Percentiles rank a stretch among this genome's conserved stretches.
These are phyloP conservation scores for Inosperma sp. DNA, from an alignment of 768 basidiomycete species.

Conservation along the genomic window DNA sequence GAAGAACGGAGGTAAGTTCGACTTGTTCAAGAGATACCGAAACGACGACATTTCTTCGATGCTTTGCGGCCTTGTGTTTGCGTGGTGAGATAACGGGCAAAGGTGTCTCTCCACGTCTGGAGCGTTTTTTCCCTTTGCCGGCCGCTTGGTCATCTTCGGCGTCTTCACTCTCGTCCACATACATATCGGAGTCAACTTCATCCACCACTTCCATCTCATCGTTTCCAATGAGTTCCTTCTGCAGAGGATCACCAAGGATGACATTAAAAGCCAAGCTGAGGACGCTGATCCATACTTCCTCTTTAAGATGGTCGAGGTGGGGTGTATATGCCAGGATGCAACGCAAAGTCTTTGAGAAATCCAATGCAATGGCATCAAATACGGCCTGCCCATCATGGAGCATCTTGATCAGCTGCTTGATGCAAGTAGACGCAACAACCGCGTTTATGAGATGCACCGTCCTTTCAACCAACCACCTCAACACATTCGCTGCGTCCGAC, in stretches of 20 bases:
- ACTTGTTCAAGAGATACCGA: conserved; percentile 55
- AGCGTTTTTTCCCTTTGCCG: conserved; percentile 37
- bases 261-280: conserved; percentile 74
- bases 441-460: conserved; percentile 52
- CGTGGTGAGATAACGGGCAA: conserved; percentile 20
- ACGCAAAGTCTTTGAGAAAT: conserved; percentile 78
- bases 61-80: conserved; percentile 23
- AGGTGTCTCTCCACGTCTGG: conserved; percentile 22
- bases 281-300: conserved; percentile 60
- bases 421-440: conserved; percentile 50
- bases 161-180: conserved; percentile 31
- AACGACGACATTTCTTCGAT: conserved; percentile 19
- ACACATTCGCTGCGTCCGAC: conserved; percentile 55
- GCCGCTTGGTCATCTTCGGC: conserved; percentile 27
- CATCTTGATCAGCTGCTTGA: conserved; percentile 60
- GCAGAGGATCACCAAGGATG: conserved; percentile 57
- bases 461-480: conserved; percentile 72
- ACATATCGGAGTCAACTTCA: conserved; percentile 34
- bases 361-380: conserved; percentile 60
- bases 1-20: conserved; percentile 65
- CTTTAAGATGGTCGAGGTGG: conserved; percentile 74
- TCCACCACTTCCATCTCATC: conserved; percentile 26
- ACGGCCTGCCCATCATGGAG: conserved; percentile 52
- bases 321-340: conserved; percentile 59
- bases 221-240: conserved; percentile 29